phyloP scores from a whole-genome alignment of 257 asterid genomes.

The Avicennia marina region DNA sequence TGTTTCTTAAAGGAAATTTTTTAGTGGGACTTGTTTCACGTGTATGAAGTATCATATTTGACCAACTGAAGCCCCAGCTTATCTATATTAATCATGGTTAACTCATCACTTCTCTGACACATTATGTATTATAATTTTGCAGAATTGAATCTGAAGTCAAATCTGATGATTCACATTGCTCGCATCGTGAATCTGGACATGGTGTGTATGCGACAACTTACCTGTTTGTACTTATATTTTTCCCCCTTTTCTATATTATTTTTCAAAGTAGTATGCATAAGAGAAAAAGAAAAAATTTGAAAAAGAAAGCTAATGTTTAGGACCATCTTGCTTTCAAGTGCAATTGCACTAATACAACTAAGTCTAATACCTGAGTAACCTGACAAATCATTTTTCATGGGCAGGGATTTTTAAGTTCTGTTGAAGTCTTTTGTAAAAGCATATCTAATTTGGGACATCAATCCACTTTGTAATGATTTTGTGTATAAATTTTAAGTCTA shows the following conservation, averaged over 20 bases:
- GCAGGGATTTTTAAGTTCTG: no score
- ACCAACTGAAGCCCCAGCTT: slow-evolving; percentile 6
- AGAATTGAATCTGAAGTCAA: slow-evolving; percentile 79
- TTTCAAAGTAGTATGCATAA: not conserved
- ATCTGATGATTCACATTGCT: slow-evolving; percentile 56
- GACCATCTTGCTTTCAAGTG: no score
- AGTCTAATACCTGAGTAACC: no score
- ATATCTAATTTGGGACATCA: no score
- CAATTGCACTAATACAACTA: no score
- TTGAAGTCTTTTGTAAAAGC: no score
- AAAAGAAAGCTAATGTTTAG: no score
- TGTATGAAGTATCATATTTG: not conserved
- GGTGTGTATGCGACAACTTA: slow-evolving; percentile 32
- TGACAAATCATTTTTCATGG: no score
- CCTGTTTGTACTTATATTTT: not conserved
- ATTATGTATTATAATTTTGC: slow-evolving; percentile 25
- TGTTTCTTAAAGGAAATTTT: not conserved
- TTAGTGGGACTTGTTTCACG: not conserved
- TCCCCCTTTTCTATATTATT: not conserved
- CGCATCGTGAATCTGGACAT: slow-evolving; percentile 63
- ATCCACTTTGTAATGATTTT: no score
- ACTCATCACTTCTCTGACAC: slow-evolving; percentile 12
- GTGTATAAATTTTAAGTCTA: no score
- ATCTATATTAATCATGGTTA: slow-evolving; percentile 1
- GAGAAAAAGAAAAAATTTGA: no score